Percentiles rank a stretch among this genome's conserved stretches.
phyloP scores from a whole-genome alignment of 768 basidiomycete genomes.

The Crassisporium funariophilum region DNA sequence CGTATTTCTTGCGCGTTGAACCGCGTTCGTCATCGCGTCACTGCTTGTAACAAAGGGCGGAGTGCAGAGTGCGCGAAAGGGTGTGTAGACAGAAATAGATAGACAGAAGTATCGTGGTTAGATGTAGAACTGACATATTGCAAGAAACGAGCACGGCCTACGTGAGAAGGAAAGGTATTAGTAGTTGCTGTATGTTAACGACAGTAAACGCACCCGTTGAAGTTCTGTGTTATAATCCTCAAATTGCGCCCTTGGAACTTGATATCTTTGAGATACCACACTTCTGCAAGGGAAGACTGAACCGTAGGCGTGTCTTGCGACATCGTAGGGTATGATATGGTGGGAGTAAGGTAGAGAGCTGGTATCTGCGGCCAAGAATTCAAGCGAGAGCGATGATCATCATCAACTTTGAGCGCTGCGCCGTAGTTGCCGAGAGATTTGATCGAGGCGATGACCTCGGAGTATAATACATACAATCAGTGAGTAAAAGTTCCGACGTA shows the following conservation, averaged over 20 bases:
- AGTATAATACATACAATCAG: too few relatives aligned
- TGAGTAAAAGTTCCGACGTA: too few relatives aligned
- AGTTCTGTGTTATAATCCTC: constrained; percentile 82
- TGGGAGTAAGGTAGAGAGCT: too few relatives aligned
- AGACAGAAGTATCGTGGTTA: too few relatives aligned
- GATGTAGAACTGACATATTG: constrained; percentile 61
- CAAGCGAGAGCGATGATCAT: too few relatives aligned
- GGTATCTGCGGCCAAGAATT: too few relatives aligned
- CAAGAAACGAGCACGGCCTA: constrained; percentile 91
- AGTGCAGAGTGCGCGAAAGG: background rate
- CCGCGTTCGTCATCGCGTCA: background rate
- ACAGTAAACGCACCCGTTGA: constrained; percentile 64
- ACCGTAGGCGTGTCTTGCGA: constrained; percentile 32
- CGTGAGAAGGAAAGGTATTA: constrained; percentile 2
- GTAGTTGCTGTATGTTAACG: constrained; percentile 2
- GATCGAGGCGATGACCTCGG: too few relatives aligned
- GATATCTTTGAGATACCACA: constrained; percentile 80
- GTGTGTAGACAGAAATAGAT: background rate
- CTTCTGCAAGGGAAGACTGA: constrained; percentile 53
- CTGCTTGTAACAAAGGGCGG: constrained; percentile 1
- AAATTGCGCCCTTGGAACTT: constrained; percentile 45
- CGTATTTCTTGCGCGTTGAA: too few relatives aligned
- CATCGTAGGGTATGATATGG: too few relatives aligned
- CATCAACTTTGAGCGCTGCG: too few relatives aligned
- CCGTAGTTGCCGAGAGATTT: too few relatives aligned